Conservation (phyloP, 2,329 filamentous ascomycete genomes). For the Monosporascus sp. region DNA sequence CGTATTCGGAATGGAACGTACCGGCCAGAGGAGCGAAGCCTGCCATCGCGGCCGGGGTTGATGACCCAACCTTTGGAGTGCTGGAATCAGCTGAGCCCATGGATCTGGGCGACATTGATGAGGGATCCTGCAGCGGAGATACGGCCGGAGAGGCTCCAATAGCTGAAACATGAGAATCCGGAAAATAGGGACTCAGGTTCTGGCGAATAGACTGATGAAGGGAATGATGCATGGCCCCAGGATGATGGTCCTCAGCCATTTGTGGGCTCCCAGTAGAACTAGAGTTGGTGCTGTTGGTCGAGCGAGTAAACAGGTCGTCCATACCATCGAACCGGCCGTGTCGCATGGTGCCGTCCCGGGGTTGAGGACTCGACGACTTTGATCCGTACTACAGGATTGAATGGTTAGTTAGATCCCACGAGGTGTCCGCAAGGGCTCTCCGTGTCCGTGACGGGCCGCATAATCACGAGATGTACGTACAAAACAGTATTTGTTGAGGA, state of each 20-base stretch:
- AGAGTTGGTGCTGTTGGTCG: constrained; percentile 31
- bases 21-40: constrained; percentile 42
- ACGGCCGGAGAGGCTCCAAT: constrained; percentile 30
- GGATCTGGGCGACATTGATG: constrained; percentile 18
- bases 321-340: constrained; percentile 39
- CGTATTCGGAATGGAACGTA: constrained; percentile 22
- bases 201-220: constrained; percentile 31
- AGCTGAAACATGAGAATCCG: constrained; percentile 22
- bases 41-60: constrained; percentile 41
- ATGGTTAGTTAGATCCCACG: constrained; percentile 17
- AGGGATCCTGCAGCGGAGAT: constrained; percentile 25
- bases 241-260: constrained; percentile 27
- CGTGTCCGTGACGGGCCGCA: constrained; percentile 12
- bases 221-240: constrained; percentile 39
- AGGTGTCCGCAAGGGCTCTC: constrained; percentile 6
- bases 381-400: constrained; percentile 50
- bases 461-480: constrained; percentile 63
- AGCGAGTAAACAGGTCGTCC: constrained; percentile 28
- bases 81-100: constrained; percentile 29
- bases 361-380: constrained; percentile 48
- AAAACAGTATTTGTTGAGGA: constrained; percentile 99
- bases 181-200: constrained; percentile 32
- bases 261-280: constrained; percentile 34
- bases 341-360: constrained; percentile 43
- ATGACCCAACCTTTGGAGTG: constrained; percentile 31